Evolutionary conservation across 345 rosid genomes (phyloP).

Genomic region (Cardiospermum halicacabum): DNA sequence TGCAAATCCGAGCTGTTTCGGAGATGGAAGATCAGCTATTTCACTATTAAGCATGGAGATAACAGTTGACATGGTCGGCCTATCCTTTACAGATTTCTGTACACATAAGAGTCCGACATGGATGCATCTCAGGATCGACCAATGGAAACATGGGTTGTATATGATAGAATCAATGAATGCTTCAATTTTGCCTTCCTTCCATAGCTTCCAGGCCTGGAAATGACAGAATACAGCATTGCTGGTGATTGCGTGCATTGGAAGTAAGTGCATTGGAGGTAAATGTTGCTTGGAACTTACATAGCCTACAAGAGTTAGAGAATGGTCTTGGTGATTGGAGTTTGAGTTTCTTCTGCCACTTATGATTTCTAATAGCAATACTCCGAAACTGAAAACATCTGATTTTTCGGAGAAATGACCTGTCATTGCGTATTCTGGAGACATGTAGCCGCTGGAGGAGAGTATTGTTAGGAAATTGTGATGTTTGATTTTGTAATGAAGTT

Average conservation of each 20-base stretch:
- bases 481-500: too few relatives aligned
- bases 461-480: too few relatives aligned
- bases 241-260: neutral
- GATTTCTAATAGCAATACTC: slow-evolving; percentile 13
- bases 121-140: slow-evolving; percentile 12
- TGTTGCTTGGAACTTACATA: neutral
- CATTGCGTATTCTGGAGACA: slow-evolving; percentile 49
- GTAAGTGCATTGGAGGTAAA: neutral
- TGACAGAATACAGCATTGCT: neutral
- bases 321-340: neutral
- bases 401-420: slow-evolving; percentile 38
- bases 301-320: neutral
- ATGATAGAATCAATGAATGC: slow-evolving; percentile 9
- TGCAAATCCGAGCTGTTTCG: slow-evolving; percentile 19
- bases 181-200: slow-evolving; percentile 16
- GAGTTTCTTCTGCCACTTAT: slow-evolving; percentile 12
- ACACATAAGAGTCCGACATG: slow-evolving; percentile 22
- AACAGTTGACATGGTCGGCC: slow-evolving; percentile 16
- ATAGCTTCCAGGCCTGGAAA: slow-evolving; percentile 18
- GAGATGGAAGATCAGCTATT: slow-evolving; percentile 16
- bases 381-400: slow-evolving; percentile 26
- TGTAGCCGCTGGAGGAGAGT: slow-evolving; percentile 47
- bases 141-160: neutral
- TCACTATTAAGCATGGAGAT: slow-evolving; percentile 22
- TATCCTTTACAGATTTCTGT: slow-evolving; percentile 16